Evolutionary conservation across 495 filamentous ascomycete species (phyloP).

Genomic region (Evansstolkia leycettana): DNA sequence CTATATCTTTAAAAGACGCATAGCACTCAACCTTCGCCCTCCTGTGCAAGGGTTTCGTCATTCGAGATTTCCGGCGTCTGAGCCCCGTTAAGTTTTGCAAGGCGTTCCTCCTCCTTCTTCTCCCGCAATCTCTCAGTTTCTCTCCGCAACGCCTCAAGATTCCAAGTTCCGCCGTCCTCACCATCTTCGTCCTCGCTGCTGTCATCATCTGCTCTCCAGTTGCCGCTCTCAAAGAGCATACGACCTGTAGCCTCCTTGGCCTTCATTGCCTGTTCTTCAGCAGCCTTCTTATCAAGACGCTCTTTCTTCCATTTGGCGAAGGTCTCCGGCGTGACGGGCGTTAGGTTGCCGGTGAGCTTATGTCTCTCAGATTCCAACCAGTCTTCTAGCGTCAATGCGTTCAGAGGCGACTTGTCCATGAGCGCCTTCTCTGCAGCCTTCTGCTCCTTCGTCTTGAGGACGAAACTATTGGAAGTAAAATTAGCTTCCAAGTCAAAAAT

Average conservation of each 20-base stretch:
- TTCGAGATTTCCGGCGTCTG: constrained; percentile 10
- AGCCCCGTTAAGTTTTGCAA: constrained; percentile 22
- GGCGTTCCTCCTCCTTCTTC: constrained; percentile 32
- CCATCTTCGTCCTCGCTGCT: constrained; percentile 46
- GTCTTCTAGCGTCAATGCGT: constrained; percentile 91
- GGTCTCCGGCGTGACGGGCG: constrained; percentile 80
- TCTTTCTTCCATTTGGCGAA: constrained; percentile 96
- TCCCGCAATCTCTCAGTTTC: constrained; percentile 54
- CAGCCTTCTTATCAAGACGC: constrained; percentile 87
- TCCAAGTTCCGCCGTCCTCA: constrained; percentile 49
- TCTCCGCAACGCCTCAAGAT: constrained; percentile 60
- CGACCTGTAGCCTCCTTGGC: constrained; percentile 93
- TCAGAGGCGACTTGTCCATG: constrained; percentile 89
- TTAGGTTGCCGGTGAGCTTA: constrained; percentile 80
- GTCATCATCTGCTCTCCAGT: constrained; percentile 64
- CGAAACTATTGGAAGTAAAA: constrained; percentile 50
- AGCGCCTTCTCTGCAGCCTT: constrained; percentile 92
- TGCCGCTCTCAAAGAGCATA: constrained; percentile 90
- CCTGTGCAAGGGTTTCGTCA: constrained; percentile 13
- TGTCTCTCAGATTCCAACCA: constrained; percentile 92
- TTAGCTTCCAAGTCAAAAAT: background rate
- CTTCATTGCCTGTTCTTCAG: constrained; percentile 73
- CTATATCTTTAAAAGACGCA: constrained; percentile 9
- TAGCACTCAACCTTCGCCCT: constrained; percentile 20
- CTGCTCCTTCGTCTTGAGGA: constrained; percentile 97